Conservation (phyloP, 2,329 filamentous ascomycete genomes). For the Pseudopithomyces chartarum region DNA sequence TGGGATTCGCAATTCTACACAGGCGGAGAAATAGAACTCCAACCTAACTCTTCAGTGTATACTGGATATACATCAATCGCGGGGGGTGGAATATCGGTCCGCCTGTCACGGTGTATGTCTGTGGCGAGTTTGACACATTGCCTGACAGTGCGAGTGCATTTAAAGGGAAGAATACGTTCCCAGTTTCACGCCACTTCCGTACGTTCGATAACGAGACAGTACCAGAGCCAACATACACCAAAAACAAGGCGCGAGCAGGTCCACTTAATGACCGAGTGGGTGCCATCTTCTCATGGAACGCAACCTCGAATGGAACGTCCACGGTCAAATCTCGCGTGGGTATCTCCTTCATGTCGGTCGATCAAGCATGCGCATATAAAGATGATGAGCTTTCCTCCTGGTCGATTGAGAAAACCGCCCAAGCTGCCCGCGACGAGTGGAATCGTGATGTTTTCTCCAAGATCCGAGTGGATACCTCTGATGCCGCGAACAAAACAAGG, state of each 20-base stretch:
- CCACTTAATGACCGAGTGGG: constrained; percentile 53
- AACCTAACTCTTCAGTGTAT: constrained; percentile 33
- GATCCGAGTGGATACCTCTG: constrained; percentile 47
- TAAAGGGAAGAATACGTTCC: constrained; percentile 45
- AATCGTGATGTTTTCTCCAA: constrained; percentile 63
- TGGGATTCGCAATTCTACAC: constrained; percentile 46
- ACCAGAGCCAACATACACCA: constrained; percentile 36
- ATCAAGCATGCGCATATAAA: constrained; percentile 56
- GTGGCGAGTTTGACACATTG: constrained; percentile 38
- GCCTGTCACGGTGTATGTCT: constrained; percentile 42
- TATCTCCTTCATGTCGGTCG: constrained; percentile 52
- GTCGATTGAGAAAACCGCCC: constrained; percentile 48
- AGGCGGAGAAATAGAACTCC: constrained; percentile 41
- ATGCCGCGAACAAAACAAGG: constrained; percentile 35
- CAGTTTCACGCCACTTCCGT: constrained; percentile 38
- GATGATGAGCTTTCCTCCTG: constrained; percentile 52
- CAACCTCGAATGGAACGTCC: constrained; percentile 33
- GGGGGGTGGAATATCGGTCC: constrained; percentile 46
- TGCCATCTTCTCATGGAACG: constrained; percentile 56
- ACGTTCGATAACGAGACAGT: constrained; percentile 36
- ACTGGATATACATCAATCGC: constrained; percentile 42
- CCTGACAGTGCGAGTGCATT: constrained; percentile 34
- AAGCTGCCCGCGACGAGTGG: constrained; percentile 51
- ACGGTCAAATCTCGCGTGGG: constrained; percentile 57
- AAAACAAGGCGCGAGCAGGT: constrained; percentile 33